Conservation (phyloP, 176 grass and related monocot species). For the Dactylis glomerata region DNA sequence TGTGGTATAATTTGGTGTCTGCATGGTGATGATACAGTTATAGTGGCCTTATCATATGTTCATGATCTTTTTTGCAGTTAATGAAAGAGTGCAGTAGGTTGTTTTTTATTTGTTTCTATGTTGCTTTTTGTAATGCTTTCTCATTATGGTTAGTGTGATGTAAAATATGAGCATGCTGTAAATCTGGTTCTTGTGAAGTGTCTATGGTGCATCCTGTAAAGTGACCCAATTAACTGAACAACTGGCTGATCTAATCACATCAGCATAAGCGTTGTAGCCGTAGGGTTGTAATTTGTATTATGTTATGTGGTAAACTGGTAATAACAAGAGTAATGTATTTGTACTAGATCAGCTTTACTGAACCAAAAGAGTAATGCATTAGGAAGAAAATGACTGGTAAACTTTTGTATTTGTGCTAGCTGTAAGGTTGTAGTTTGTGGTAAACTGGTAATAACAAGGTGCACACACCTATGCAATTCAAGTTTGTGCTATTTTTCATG, state of each 20-base stretch:
- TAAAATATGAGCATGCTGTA: neutral
- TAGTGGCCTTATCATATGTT: neutral
- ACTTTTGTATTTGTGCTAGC: too few relatives aligned
- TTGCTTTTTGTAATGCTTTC: neutral
- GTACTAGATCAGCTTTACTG: neutral
- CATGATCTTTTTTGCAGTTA: neutral
- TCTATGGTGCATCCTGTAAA: neutral
- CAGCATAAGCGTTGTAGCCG: neutral
- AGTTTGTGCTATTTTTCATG: neutral
- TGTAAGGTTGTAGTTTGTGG: neutral
- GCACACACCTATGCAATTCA: neutral
- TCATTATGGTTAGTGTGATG: neutral
- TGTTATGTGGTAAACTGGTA: neutral
- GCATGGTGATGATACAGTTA: neutral
- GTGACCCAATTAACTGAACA: neutral
- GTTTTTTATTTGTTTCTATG: neutral
- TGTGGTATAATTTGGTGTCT: slow-evolving; percentile 49
- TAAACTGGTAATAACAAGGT: neutral
- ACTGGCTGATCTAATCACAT: neutral
- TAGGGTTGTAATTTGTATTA: neutral
- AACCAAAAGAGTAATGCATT: neutral
- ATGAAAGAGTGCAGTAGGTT: neutral
- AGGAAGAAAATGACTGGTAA: neutral
- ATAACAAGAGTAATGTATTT: neutral
- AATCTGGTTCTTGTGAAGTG: slow-evolving; percentile 1